Evolutionary conservation across 2,329 filamentous ascomycete genomes (phyloP).

Genomic region (Xylaria sp.): DNA sequence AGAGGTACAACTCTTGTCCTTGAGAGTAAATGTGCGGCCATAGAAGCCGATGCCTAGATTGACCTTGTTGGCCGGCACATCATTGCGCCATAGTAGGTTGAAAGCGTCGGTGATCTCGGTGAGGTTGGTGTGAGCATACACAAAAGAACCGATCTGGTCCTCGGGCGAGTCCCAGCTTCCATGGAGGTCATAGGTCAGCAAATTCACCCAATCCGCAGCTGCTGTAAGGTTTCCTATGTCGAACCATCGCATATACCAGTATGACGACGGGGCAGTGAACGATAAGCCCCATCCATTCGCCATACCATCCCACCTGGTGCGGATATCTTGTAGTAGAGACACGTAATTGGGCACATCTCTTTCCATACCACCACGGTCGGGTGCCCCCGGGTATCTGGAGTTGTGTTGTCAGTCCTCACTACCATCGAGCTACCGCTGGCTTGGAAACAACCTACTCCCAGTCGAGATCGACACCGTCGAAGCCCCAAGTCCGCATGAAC

Average conservation of each 20-base stretch:
- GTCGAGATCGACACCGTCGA: slow-evolving; percentile 25
- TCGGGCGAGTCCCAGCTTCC: slow-evolving; percentile 48
- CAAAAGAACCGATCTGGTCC: slow-evolving; percentile 18
- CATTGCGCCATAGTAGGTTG: slow-evolving; percentile 53
- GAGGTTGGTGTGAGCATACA: slow-evolving; percentile 52
- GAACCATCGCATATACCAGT: slow-evolving; percentile 40
- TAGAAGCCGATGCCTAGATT: slow-evolving; percentile 47
- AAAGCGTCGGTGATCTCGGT: slow-evolving; percentile 51
- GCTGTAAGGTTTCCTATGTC: slow-evolving; percentile 31
- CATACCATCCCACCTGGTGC: slow-evolving; percentile 11
- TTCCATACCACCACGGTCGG: slow-evolving; percentile 7
- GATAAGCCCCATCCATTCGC: slow-evolving; percentile 5
- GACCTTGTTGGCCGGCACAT: slow-evolving; percentile 49
- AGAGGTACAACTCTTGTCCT: slow-evolving; percentile 27
- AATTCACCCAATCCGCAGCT: slow-evolving; percentile 47
- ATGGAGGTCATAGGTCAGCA: slow-evolving; percentile 52
- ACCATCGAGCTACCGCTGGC: background rate
- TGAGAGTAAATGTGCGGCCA: slow-evolving; percentile 32
- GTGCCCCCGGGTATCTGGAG: slow-evolving; percentile 3
- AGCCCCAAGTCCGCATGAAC: slow-evolving; percentile 23
- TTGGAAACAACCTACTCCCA: slow-evolving; percentile 21
- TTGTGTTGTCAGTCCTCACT: background rate
- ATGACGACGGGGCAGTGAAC: slow-evolving; percentile 30
- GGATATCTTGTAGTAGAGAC: background rate
- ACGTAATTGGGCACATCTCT: slow-evolving; percentile 6